Conservation (phyloP, 2,329 filamentous ascomycete genomes). For the Phaeophleospora eucalypticola region DNA sequence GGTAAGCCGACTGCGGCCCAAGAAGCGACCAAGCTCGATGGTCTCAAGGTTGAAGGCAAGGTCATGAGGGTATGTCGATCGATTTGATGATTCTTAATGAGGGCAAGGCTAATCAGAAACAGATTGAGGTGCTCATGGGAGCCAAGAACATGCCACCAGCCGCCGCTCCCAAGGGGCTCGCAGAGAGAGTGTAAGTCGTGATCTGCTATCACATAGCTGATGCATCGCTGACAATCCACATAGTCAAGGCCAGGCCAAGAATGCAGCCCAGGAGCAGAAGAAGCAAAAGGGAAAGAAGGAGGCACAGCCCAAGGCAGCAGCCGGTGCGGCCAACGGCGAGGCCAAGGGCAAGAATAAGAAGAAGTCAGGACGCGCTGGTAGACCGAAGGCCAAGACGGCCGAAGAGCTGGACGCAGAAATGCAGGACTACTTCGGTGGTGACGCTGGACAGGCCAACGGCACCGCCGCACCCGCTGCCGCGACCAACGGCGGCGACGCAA, state of each 20-base stretch:
- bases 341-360: slow-evolving; percentile 50
- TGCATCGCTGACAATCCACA: slow-evolving; percentile 20
- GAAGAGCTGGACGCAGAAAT: slow-evolving; percentile 97
- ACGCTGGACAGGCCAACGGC: slow-evolving; percentile 43
- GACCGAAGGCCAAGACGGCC: slow-evolving; percentile 76
- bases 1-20: slow-evolving; percentile 72
- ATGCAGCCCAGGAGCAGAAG: slow-evolving; percentile 27
- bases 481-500: slow-evolving; percentile 47
- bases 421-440: slow-evolving; percentile 80
- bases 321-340: slow-evolving; percentile 53
- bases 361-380: slow-evolving; percentile 59
- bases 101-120: not conserved
- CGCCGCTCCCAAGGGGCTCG: slow-evolving; percentile 66
- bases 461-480: slow-evolving; percentile 43
- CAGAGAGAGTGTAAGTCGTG: slow-evolving; percentile 72
- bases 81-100: not conserved
- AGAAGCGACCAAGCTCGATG: slow-evolving; percentile 83
- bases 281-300: slow-evolving; percentile 22
- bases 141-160: slow-evolving; percentile 59
- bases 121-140: slow-evolving; percentile 89
- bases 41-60: slow-evolving; percentile 80
- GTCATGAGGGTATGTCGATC: slow-evolving; percentile 74
- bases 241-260: slow-evolving; percentile 31
- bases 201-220: not conserved
- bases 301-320: slow-evolving; percentile 55